phyloP scores from a whole-genome alignment of 202 grass and related monocot genomes.

The Schoenoplectus tabernaemontani region DNA sequence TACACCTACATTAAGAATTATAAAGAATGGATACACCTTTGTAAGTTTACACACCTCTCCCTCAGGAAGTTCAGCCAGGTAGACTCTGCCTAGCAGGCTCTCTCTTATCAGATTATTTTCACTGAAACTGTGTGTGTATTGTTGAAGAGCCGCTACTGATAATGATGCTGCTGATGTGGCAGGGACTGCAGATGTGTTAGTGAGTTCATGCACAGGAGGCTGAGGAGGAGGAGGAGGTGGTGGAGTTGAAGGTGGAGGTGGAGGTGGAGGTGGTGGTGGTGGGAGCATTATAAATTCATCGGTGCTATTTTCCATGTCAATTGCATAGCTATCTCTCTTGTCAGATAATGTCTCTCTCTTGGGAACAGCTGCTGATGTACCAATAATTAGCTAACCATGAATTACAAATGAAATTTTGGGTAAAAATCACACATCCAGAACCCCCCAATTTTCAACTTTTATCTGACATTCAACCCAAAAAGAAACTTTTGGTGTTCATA shows the following conservation, averaged over 20 bases:
- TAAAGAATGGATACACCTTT: not conserved
- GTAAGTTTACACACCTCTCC: conserved; percentile 50
- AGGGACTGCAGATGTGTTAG: not conserved
- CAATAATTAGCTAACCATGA: conserved; percentile 19
- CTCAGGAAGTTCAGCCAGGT: conserved; percentile 68
- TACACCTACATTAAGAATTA: not conserved
- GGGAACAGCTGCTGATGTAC: conserved; percentile 32
- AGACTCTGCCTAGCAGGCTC: conserved; percentile 54
- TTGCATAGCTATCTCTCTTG: conserved; percentile 45
- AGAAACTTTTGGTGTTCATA: not conserved
- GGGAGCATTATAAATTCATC: conserved; percentile 37
- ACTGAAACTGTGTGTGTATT: conserved; percentile 74
- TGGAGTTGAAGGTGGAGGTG: not conserved
- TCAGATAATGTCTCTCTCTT: conserved; percentile 33
- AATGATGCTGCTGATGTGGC: conserved; percentile 48
- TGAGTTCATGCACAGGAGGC: not conserved
- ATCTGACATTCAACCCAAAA: not conserved
- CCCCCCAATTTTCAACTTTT: not conserved
- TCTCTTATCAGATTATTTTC: conserved; percentile 81
- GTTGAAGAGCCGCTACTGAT: conserved; percentile 76
- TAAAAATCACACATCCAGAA: not conserved
- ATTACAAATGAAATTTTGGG: conserved; percentile 3
- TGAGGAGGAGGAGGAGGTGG: conserved; percentile 19
- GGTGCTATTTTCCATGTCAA: conserved; percentile 45
- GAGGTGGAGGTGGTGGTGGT: conserved; percentile 45